These are phyloP conservation scores for Gossypium raimondii DNA, from an alignment of 345 rosid genomes.

Conservation along the genomic window DNA sequence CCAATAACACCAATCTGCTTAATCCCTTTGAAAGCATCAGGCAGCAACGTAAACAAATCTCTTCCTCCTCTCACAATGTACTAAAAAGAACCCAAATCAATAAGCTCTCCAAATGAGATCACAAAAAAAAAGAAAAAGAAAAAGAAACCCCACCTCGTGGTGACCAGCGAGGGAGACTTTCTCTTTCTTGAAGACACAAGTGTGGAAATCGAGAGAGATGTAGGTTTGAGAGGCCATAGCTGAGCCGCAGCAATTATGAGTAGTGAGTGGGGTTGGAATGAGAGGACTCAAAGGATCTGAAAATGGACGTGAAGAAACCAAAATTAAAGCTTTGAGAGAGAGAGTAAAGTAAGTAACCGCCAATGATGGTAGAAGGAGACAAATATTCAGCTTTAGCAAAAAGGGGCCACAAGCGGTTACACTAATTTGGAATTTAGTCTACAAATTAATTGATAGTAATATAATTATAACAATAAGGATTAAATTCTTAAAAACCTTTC, in stretches of 20 bases:
- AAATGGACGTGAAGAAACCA: slow-evolving; percentile 38
- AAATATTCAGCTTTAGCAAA: not conserved
- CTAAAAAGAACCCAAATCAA: slow-evolving; percentile 28
- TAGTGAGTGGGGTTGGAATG: slow-evolving; percentile 14
- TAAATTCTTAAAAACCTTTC: too few relatives aligned
- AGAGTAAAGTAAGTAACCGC: slow-evolving; percentile 35
- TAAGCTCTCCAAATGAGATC: not conserved
- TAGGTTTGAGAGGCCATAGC: slow-evolving; percentile 37
- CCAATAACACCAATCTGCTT: slow-evolving; percentile 94
- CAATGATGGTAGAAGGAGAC: slow-evolving; percentile 21
- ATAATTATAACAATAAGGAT: too few relatives aligned
- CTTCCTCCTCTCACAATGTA: slow-evolving; percentile 97
- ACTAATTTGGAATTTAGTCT: too few relatives aligned
- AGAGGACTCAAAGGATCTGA: slow-evolving; percentile 34
- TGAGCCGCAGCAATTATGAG: slow-evolving; percentile 29
- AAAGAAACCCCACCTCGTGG: slow-evolving; percentile 45
- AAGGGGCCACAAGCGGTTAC: not conserved
- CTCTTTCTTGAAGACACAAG: slow-evolving; percentile 79
- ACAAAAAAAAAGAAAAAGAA: not conserved
- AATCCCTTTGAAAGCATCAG: slow-evolving; percentile 80
- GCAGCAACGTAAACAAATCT: slow-evolving; percentile 72
- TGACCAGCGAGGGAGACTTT: slow-evolving; percentile 68
- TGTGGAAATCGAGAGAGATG: slow-evolving; percentile 52
- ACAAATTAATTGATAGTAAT: too few relatives aligned
- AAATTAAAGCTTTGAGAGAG: slow-evolving; percentile 22